Evolutionary conservation across 2,329 filamentous ascomycete species (phyloP), one percentile per base, ranked within the genome.

Genomic region (Penicillium rolfsii): DNA sequence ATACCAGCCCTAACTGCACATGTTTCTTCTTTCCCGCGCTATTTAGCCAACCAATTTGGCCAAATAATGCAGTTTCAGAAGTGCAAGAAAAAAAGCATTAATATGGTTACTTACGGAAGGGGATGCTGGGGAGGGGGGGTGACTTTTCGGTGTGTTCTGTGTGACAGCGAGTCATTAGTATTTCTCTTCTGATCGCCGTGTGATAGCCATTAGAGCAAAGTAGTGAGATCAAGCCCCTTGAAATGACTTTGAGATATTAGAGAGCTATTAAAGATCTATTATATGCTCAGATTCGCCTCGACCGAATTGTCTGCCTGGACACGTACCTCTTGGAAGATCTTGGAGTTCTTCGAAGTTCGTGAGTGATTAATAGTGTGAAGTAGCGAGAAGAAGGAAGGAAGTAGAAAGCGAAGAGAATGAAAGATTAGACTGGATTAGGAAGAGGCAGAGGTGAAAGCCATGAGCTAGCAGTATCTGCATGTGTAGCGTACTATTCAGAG

Each of bases 1-100:
- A 40, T 28, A 43, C 54, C 62, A 56, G 59, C 65, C 67, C 64
- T 68, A 69, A 69, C 53, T 56, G 40, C 40, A 14, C 33, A 26
- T 52, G 35, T 22, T 53, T 28, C 38, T n/a, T 48, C 24, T 16
- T 11, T 16, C 35, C 28, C 14, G 36, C 22, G 28, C 40, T 8
- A 11, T 30, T 12, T 53, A 16, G 35, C 35, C 35, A 26, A 22
- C 24, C n/a, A n/a, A n/a, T 22, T 22, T 2, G 26, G 5, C 7
- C 28, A 50, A 22, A 8, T 16, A 28, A 16, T n/a, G 24, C 9
- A 26, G 24, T 4, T n/a, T 26, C 43, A 14, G 12, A 46, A 46
- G 22, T 7, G 9, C 4, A 26, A 7, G 5, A 7, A 30, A 12
- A 46, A 46, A 16, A n/a, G 9, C 9, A 14, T 4, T 28, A 2